Base-by-base conservation (phyloP, 2,329 filamentous ascomycete species). In the Botrytis hyacinthi region DNA sequence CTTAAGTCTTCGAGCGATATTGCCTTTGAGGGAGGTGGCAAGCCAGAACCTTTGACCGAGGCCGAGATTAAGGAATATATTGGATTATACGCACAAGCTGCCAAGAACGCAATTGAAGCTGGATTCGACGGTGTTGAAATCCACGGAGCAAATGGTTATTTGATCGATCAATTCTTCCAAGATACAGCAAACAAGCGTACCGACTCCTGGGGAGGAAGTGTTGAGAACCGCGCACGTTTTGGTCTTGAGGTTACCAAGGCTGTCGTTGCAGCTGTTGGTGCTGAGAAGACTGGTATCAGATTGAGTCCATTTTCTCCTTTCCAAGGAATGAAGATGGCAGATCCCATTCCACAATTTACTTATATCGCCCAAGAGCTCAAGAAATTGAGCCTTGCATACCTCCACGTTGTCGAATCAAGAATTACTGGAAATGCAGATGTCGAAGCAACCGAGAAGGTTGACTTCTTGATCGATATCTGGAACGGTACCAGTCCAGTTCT, bases 311-410 rank as follows among this genome's bases (percentile, higher is more conserved):
- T 85, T 82, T 87, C 85, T 68, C 81, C 82, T 0, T 92, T 89
- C 82, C 88, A 92, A 74, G 86, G 85, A 46, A 90, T 92, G 90
- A 82, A 83, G 46, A 91, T 92, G 88, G 76, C 80, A 0, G 85
- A 93, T 62, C 90, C 90, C 0, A 78, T 88, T 14, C 87, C 90
- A 0, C 90, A 93, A 75, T 93, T 92, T 78, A 83, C 82, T 0
- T 84, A 92, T 77, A 79, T 92, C 12, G 84, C 89, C 60, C 77
- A 82, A 46, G 84, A 86, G 60, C 82, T 89, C 18, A 86, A 84
- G 71, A 80, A 83, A 40, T 79, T 90, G 1, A 84, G 86, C 1
- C 82, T 93, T 22, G 86, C 89, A 0, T 92, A 89, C 78, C 79
- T 91, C 2, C 89, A 92, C 79, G 82, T 92, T 12, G 89, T 92